Evolutionary conservation across 1,284 basidiomycete species (phyloP).

Genomic region (Boletus semigastroideus): DNA sequence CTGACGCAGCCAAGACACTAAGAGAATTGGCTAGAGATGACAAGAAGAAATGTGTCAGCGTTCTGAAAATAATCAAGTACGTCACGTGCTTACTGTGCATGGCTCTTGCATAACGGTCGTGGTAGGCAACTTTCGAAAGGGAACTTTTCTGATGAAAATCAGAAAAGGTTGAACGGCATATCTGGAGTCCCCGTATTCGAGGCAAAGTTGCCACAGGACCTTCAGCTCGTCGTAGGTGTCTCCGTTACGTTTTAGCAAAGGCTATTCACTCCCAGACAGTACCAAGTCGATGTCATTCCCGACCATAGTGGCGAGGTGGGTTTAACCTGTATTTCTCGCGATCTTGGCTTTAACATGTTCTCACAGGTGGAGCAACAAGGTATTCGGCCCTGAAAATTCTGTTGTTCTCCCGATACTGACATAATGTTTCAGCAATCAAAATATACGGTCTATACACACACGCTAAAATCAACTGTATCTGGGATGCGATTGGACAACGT

Average conservation of each 20-base stretch:
- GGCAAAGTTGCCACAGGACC: conserved; percentile 64
- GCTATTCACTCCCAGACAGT: conserved; percentile 38
- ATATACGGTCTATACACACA: conserved; percentile 69
- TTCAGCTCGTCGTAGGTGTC: conserved; percentile 55
- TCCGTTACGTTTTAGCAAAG: background rate
- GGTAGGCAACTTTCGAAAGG: conserved; percentile 63
- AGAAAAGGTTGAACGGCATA: conserved; percentile 55
- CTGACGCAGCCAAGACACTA: conserved; percentile 43
- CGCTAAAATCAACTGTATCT: conserved; percentile 55
- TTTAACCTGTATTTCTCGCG: background rate
- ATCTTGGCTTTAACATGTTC: background rate
- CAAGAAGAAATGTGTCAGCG: conserved; percentile 43
- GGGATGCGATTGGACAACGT: conserved; percentile 56
- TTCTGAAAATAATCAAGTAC: conserved; percentile 62
- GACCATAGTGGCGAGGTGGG: conserved; percentile 51
- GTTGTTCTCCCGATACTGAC: background rate
- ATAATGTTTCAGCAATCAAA: conserved; percentile 44
- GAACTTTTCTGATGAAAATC: conserved; percentile 66
- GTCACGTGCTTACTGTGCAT: conserved; percentile 3
- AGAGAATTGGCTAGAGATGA: conserved; percentile 42
- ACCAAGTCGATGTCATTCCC: conserved; percentile 60
- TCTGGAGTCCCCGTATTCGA: conserved; percentile 60
- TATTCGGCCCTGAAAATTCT: conserved; percentile 15
- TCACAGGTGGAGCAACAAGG: conserved; percentile 56
- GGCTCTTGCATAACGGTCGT: background rate